Percentiles rank a stretch among this genome's conserved stretches.
These are phyloP conservation scores for Pelargonium hybrid DNA, from an alignment of 441 rosid species.

Conservation along the genomic window DNA sequence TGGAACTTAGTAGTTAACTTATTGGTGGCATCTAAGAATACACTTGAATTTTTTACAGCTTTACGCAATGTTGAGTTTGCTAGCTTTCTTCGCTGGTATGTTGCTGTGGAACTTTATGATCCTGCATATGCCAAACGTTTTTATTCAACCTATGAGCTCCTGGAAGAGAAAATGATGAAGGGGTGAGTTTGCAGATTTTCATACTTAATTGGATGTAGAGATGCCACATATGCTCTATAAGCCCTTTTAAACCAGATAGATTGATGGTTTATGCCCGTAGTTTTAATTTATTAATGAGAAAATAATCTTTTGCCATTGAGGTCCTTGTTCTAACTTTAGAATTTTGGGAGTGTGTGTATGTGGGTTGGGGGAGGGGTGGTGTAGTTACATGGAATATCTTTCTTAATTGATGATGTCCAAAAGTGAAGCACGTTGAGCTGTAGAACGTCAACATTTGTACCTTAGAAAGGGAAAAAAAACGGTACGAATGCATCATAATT, in stretches of 20 bases:
- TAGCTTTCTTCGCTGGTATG: slow-evolving; percentile 94
- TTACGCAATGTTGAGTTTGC: slow-evolving; percentile 78
- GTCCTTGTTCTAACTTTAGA: too few species aligned
- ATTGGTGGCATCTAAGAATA: slow-evolving; percentile 23
- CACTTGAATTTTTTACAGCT: slow-evolving; percentile 43
- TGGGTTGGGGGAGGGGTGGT: too few species aligned
- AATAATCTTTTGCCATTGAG: too few species aligned
- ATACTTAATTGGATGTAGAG: not conserved
- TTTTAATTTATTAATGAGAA: not conserved
- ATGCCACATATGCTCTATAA: not conserved
- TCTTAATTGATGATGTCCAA: not conserved
- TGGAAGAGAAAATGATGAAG: slow-evolving; percentile 66
- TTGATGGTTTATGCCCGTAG: not conserved
- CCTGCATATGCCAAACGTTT: slow-evolving; percentile 69
- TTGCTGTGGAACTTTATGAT: slow-evolving; percentile 83
- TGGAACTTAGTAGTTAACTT: slow-evolving; percentile 9
- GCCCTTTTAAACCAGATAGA: not conserved
- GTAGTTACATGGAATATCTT: not conserved
- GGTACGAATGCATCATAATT: not conserved
- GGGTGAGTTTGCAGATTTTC: slow-evolving; percentile 28
- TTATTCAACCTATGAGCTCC: slow-evolving; percentile 65
- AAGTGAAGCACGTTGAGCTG: not conserved
- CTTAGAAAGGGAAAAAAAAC: not conserved
- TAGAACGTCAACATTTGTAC: not conserved
- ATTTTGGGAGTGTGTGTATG: too few species aligned